Evolutionary conservation across 2,329 filamentous ascomycete genomes (phyloP), one percentile per base, ranked within the genome.

Genomic region (Fusarium azukiicola): DNA sequence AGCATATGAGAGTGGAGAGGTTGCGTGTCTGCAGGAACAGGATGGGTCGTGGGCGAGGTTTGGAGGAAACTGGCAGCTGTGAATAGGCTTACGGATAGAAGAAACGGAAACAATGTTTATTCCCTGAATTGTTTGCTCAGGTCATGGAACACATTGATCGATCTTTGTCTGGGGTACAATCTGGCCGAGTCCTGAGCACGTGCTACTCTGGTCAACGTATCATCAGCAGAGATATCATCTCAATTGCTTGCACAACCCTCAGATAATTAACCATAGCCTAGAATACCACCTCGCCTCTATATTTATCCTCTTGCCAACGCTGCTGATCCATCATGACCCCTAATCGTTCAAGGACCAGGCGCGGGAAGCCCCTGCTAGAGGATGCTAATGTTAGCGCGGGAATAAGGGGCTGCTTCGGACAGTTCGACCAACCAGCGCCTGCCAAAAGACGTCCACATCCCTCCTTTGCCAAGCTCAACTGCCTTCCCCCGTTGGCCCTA

Each of bases 391-490:
- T 52, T 76, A 75, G 73, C 49, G 61, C 69, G 63, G 69, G 54
- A 46, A 64, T 23, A 38, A 10, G 50, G 63, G 63, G 63, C 42
- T 66, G 42, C 42, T 47, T 14, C 40, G 17, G 40, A 66, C 44
- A 54, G 42, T 23, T 42, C 63, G 64, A 42, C 77, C 68, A 79
- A 79, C 77, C 74, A 79, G 52, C 44, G 74, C 56, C 36, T 42
- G 42, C 56, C n/a, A 44, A 49, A 63, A 71, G 52, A n/a, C 44
- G 54, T 70, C 54, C 50, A n/a, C 44, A 44, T 70, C 54, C 50
- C 32, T 58, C 40, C 38, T 42, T 50, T 23, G 52, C 52, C 42
- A 58, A 61, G 67, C 49, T 70, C 68, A 49, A 63, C 23, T 40
- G 54, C 32, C 68, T 47, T 64, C 54, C 56, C 49, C 50, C 46